These are phyloP conservation scores for Arabis alpina DNA, from an alignment of 345 rosid genomes.

Conservation along the genomic window DNA sequence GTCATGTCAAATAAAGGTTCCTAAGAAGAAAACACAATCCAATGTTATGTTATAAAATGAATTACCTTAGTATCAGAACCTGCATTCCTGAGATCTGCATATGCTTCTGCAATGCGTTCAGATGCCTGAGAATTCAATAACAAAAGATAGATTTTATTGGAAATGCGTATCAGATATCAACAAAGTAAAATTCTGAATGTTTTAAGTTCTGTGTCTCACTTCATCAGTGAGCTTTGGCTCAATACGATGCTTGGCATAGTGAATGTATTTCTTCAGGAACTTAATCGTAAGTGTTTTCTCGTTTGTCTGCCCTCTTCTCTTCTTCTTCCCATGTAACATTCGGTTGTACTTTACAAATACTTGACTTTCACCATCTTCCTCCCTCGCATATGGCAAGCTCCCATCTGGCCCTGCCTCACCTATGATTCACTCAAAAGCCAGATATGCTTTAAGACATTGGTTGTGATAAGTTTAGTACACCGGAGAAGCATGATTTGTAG, in stretches of 20 bases:
- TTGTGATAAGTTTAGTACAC: conserved; percentile 4
- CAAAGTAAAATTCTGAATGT: neutral
- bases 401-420: conserved; percentile 76
- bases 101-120: conserved; percentile 86
- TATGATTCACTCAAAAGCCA: conserved; percentile 38
- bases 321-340: conserved; percentile 87
- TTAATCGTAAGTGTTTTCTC: conserved; percentile 80
- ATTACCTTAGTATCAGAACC: conserved; percentile 75
- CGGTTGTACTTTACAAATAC: conserved; percentile 91
- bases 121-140: conserved; percentile 64
- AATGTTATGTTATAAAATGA: conserved; percentile 28
- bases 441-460: conserved; percentile 28
- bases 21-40: neutral
- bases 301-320: conserved; percentile 62
- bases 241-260: conserved; percentile 96
- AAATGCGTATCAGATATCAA: neutral
- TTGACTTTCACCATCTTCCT: conserved; percentile 78
- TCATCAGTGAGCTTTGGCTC: conserved; percentile 95
- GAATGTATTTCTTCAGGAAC: conserved; percentile 93
- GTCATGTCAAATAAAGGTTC: conserved; percentile 18
- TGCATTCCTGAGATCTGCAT: conserved; percentile 88
- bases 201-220: conserved; percentile 48
- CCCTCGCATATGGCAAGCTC: conserved; percentile 65
- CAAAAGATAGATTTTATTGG: conserved; percentile 19
- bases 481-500: conserved; percentile 6